Evolutionary conservation across 176 grass and related monocot genomes (phyloP).

Genomic region (Alopecurus myosuroides): DNA sequence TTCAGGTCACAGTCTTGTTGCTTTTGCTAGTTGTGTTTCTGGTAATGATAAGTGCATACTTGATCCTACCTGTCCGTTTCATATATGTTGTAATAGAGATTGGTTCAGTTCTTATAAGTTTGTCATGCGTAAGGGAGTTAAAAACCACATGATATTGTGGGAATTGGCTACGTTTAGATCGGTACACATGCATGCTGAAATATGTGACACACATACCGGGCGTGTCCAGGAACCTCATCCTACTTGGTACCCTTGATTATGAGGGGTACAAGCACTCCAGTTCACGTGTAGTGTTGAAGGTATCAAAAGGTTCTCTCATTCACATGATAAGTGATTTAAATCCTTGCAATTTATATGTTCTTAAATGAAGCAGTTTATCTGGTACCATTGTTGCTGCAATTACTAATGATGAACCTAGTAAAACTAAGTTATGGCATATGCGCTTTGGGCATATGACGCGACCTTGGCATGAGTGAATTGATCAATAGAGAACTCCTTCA

Average conservation of each 20-base stretch:
- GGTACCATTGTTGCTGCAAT: background rate
- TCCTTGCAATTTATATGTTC: no score
- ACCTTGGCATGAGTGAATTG: background rate
- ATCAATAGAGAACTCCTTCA: background rate
- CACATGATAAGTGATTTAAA: background rate
- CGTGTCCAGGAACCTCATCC: conserved; percentile 1
- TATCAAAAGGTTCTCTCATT: background rate
- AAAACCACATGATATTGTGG: no score
- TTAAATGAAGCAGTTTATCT: background rate
- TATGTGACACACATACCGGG: background rate
- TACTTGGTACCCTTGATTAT: background rate
- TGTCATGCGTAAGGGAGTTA: background rate
- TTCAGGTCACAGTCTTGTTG: background rate
- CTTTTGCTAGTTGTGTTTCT: background rate
- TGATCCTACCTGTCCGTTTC: no score
- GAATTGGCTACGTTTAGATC: background rate
- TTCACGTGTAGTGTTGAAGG: background rate
- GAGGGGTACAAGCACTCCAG: background rate
- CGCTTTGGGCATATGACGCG: background rate
- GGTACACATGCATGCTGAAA: background rate
- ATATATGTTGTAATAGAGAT: background rate
- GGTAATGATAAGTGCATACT: background rate
- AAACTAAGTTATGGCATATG: background rate
- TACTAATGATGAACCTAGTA: no score
- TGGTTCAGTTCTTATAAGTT: background rate